phyloP scores from a whole-genome alignment of 1,284 basidiomycete species.

The Violaceomyces palustris region DNA sequence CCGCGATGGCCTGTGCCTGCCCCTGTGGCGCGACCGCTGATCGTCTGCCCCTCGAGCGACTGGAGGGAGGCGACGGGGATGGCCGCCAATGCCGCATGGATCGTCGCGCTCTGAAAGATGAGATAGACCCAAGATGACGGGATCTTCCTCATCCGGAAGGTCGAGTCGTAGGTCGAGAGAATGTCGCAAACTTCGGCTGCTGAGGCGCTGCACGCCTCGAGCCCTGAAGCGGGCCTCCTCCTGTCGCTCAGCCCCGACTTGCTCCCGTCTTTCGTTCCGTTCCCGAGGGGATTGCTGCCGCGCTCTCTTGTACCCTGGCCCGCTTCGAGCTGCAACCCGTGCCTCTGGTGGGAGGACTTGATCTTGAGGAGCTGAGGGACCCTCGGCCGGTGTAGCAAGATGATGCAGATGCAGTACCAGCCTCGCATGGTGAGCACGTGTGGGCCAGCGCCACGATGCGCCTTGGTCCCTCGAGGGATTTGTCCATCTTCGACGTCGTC shows the following conservation, averaged over 20 bases:
- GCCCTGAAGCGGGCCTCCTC: no score
- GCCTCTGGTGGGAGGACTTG: no score
- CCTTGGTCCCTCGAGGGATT: conserved; percentile 7
- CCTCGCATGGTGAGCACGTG: conserved; percentile 29
- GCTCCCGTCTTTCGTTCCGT: no score
- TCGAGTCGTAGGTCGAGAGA: conserved; percentile 25
- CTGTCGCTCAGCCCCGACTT: no score
- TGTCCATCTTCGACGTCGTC: no score
- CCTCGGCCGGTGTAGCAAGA: conserved; percentile 25
- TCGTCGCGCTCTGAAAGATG: conserved; percentile 34
- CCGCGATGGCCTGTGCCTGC: background rate
- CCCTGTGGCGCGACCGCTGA: no score
- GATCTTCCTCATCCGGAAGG: conserved; percentile 32
- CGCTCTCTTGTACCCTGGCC: no score
- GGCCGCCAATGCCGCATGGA: conserved; percentile 25
- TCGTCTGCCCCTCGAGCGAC: no score
- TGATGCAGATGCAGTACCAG: conserved; percentile 34
- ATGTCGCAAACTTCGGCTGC: conserved; percentile 29
- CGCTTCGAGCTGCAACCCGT: no score
- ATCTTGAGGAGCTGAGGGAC: no score
- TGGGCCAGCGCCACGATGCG: conserved; percentile 19
- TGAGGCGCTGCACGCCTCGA: conserved; percentile 26
- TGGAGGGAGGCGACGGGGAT: no score
- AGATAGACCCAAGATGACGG: conserved; percentile 33
- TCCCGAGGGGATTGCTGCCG: no score